Evolutionary conservation across 2,329 filamentous ascomycete genomes (phyloP), one percentile per base, ranked within the genome.

Genomic region (Cryoendolithus antarcticus): DNA sequence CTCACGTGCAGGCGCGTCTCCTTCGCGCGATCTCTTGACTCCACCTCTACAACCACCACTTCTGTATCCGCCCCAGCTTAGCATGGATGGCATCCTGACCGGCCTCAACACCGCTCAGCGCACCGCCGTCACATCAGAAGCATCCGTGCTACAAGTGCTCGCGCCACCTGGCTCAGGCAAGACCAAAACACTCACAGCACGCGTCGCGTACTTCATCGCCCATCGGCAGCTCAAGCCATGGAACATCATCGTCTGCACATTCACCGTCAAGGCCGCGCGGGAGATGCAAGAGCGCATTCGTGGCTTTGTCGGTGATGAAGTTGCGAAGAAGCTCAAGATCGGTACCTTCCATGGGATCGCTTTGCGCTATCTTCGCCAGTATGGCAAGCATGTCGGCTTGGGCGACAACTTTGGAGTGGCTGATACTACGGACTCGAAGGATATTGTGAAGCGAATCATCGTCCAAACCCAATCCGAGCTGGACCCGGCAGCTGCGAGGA

Each of bases 321-420:
- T 79, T 10, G 83, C 86, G 55, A 78, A 73, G 39, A 82, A 78
- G 52, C 69, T 98, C 47, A 74, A 95, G 27, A 67, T 98, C 3
- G 89, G 89, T 11, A 98, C 91, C 0, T 96, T 98, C 50, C 89
- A 98, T 63, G 93, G 86, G 35, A 86, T 98, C 48, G 79, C 88
- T 38, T 74, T 86, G 33, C 76, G 86, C 42, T 96, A 94, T 55
- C 67, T 98, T 10, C 74, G 80, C 31, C 73, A 74, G 19, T 96
- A 96, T 58, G 89, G 91, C 30, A 75, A 85, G 52, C 69, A 82
- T 44, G 91, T 96, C 53, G 86, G 83, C 9, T 66, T 98, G 34
- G 70, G 76, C 45, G 79, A 80, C 50, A 84, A 84, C 40, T 98
- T 96, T 62, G 83, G 81, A 15, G 94, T 98, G 55, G 86, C 86